A percentile compares a stretch with the other conserved stretches of the same genome.
These are phyloP conservation scores for Luffa acutangula DNA, from an alignment of 306 rosid species.

Conservation along the genomic window DNA sequence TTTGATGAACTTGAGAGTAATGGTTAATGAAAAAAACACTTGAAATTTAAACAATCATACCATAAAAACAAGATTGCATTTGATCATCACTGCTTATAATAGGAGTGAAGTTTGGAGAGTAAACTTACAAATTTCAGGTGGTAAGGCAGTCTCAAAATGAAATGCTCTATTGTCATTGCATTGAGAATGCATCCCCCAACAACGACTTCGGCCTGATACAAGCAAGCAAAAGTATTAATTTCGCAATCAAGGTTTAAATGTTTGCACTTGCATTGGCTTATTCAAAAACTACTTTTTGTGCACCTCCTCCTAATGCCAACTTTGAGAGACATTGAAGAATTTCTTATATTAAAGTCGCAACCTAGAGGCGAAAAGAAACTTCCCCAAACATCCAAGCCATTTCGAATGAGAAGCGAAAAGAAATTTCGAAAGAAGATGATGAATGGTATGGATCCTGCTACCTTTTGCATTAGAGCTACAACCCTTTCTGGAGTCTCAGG, in stretches of 20 bases:
- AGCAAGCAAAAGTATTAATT: neutral
- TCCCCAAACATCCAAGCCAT: neutral
- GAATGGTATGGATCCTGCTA: neutral
- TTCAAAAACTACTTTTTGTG: neutral
- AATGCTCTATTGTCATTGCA: conserved; percentile 86
- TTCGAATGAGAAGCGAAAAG: neutral
- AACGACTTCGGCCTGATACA: conserved; percentile 53
- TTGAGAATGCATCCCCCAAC: conserved; percentile 73
- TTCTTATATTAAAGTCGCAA: neutral
- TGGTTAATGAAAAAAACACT: neutral
- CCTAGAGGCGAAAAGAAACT: neutral
- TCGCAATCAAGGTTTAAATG: neutral
- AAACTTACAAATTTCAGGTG: conserved; percentile 83
- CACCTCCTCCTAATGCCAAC: neutral
- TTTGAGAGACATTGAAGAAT: neutral
- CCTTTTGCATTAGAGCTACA: conserved; percentile 86
- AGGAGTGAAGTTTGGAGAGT: neutral
- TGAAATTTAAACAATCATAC: neutral
- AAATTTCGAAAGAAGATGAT: neutral
- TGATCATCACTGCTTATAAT: neutral
- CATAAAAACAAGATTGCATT: neutral
- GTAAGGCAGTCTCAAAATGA: conserved; percentile 81
- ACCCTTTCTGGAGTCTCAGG: conserved; percentile 91
- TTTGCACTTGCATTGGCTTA: neutral
- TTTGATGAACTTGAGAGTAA: neutral